A percentile compares a stretch with the other conserved stretches of the same genome.
Evolutionary conservation across 805 yeast genomes (phyloP).

Genomic region (Starmera dryadoides): DNA sequence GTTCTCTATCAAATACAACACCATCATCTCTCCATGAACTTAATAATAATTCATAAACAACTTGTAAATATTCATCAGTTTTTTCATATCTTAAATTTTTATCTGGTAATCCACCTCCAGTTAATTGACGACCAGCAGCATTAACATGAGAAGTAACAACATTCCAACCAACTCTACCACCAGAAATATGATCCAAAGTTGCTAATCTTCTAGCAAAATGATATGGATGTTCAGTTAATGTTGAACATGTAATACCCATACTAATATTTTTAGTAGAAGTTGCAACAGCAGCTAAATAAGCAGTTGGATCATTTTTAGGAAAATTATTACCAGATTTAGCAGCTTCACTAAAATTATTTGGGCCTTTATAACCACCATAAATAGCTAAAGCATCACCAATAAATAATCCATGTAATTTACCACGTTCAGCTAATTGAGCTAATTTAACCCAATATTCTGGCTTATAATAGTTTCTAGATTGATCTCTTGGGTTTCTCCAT

Average conservation of each 20-base stretch:
- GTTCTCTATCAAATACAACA: constrained; percentile 12
- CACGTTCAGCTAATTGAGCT: constrained; percentile 26
- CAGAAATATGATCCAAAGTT: constrained; percentile 33
- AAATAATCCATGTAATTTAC: constrained; percentile 26
- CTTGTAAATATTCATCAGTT: constrained; percentile 33
- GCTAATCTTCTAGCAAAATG: constrained; percentile 32
- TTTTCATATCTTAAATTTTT: constrained; percentile 32
- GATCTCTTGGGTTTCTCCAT: constrained; percentile 1
- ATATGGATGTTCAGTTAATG: constrained; percentile 34
- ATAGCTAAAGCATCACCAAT: constrained; percentile 30
- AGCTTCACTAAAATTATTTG: constrained; percentile 23
- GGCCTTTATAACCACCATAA: constrained; percentile 30
- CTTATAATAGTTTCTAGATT: constrained; percentile 1
- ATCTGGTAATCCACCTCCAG: constrained; percentile 27
- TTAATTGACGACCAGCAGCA: constrained; percentile 30
- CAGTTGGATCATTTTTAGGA: constrained; percentile 26
- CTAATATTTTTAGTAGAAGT: constrained; percentile 29
- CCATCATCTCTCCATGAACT: constrained; percentile 35
- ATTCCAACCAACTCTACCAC: constrained; percentile 37
- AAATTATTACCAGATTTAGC: constrained; percentile 18
- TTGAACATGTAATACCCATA: constrained; percentile 32
- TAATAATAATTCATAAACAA: constrained; percentile 29
- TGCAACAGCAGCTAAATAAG: constrained; percentile 27
- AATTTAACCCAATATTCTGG: constrained; percentile 26
- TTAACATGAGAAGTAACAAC: constrained; percentile 33